phyloP scores from a whole-genome alignment of 306 rosid species.

The Inga leiocalycina region DNA sequence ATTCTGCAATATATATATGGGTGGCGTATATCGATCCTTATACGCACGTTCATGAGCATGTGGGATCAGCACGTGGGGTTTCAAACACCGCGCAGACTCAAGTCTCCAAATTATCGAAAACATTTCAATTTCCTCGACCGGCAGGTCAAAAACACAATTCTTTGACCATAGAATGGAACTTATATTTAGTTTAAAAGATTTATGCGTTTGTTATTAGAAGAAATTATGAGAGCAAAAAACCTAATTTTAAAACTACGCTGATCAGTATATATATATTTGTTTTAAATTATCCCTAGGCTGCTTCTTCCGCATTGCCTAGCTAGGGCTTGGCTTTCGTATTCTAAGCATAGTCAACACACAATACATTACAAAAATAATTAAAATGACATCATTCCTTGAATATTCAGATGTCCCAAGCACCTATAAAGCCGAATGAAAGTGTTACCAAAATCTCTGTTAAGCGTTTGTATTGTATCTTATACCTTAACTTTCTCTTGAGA shows the following conservation, averaged over 20 bases:
- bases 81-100: background rate
- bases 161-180: background rate
- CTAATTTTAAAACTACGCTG: background rate
- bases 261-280: background rate
- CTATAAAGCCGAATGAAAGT: slow-evolving; percentile 34
- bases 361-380: background rate
- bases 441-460: too few relatives aligned
- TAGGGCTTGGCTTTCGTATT: slow-evolving; percentile 9
- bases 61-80: background rate
- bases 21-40: background rate
- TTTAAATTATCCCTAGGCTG: background rate
- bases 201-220: background rate
- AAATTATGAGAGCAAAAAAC: background rate
- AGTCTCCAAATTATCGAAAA: background rate
- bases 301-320: slow-evolving; percentile 26
- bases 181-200: background rate
- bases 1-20: background rate
- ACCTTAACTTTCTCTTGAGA: background rate
- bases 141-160: slow-evolving; percentile 5
- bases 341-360: background rate
- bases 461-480: background rate
- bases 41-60: background rate
- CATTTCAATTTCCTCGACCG: background rate
- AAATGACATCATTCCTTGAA: slow-evolving; percentile 45
- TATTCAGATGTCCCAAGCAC: slow-evolving; percentile 28